These are phyloP conservation scores for Penicillium sp. DNA, from an alignment of 2,329 filamentous ascomycete genomes.

Conservation along the genomic window DNA sequence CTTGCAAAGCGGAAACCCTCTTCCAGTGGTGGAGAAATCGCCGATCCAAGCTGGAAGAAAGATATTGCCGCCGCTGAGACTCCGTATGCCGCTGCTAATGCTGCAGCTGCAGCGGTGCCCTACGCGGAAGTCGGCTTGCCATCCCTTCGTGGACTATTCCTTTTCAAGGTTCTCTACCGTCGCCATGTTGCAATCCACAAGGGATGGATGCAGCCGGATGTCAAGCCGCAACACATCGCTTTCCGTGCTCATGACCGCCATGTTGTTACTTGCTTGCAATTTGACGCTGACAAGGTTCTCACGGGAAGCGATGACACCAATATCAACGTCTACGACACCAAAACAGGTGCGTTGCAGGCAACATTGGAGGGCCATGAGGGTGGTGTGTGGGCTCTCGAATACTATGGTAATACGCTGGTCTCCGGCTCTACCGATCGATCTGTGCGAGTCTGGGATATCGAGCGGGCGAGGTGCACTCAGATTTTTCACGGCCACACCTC, in stretches of 20 bases:
- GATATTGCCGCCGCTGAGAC: constrained; percentile 65
- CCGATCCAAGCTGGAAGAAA: constrained; percentile 48
- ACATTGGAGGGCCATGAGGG: constrained; percentile 92
- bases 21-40: constrained; percentile 43
- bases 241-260: constrained; percentile 95
- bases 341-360: constrained; percentile 79
- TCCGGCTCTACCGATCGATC: constrained; percentile 95
- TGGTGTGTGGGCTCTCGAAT: constrained; percentile 95
- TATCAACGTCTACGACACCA: constrained; percentile 97
- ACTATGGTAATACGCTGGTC: constrained; percentile 90
- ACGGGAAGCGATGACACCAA: constrained; percentile 97
- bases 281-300: constrained; percentile 96
- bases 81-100: constrained; percentile 77
- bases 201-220: constrained; percentile 82
- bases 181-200: constrained; percentile 86
- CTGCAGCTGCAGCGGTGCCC: constrained; percentile 77
- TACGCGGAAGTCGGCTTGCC: constrained; percentile 77
- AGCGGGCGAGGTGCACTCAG: constrained; percentile 86
- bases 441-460: constrained; percentile 99
- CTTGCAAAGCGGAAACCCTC: constrained; percentile 57
- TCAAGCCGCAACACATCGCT: constrained; percentile 85
- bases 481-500: constrained; percentile 97
- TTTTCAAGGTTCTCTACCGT: constrained; percentile 95
- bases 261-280: constrained; percentile 96
- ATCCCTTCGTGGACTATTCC: constrained; percentile 76